Evolutionary conservation across 2,329 filamentous ascomycete genomes (phyloP).

Genomic region (Pestalotiopsis sp.): DNA sequence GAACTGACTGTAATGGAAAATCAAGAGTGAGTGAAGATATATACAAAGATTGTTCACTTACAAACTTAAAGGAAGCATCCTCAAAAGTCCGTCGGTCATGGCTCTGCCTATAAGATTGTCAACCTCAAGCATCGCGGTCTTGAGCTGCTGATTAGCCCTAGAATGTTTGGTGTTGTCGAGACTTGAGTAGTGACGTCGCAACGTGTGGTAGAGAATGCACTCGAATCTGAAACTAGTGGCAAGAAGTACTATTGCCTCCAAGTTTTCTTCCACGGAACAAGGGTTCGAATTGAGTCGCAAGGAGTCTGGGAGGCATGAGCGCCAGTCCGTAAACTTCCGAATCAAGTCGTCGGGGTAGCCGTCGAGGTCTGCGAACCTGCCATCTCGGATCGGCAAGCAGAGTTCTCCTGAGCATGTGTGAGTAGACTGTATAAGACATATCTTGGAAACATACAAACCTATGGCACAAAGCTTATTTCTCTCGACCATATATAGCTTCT

Average conservation of each 20-base stretch:
- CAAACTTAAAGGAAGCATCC: neutral
- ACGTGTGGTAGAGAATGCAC: neutral
- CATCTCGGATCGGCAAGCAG: neutral
- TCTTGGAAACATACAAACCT: neutral
- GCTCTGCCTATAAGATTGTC: neutral
- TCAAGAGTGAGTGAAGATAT: neutral
- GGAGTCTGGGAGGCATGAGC: neutral
- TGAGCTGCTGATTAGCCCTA: neutral
- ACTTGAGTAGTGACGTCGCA: neutral
- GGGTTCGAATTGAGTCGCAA: neutral
- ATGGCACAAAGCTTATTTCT: neutral
- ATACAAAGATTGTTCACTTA: neutral
- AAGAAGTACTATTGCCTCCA: neutral
- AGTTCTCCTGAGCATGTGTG: neutral
- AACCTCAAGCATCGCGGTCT: neutral
- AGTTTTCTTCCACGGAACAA: neutral
- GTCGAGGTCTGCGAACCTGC: neutral
- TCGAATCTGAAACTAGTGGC: neutral
- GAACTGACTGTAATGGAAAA: neutral
- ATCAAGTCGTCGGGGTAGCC: neutral
- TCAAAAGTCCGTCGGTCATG: neutral
- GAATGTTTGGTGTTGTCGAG: neutral
- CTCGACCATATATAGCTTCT: neutral
- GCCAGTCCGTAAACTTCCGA: neutral
- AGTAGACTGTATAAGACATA: neutral